Base-by-base conservation (phyloP, 768 basidiomycete genomes). In the Phylloporus arenicola region DNA sequence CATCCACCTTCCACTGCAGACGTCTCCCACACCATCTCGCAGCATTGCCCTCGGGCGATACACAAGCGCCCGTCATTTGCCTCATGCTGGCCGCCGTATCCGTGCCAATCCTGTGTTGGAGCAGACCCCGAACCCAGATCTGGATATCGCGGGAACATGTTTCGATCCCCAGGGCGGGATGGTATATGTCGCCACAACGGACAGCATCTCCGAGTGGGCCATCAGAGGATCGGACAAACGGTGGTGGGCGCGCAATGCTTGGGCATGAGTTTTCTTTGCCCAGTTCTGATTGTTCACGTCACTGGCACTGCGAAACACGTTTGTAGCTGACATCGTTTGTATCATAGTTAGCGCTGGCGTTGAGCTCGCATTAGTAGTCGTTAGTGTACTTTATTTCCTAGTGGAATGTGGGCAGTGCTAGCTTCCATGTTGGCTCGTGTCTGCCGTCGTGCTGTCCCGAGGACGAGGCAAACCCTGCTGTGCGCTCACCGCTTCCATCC, bases 191-290 rank as follows among this genome's bases (percentile, higher is more conserved):
- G 88, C 82, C 19, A 79, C 80, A 48, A 76, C 77, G 51, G 64
- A 72, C 51, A 81, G 82, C 33, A 72, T 93, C 22, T 84, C 82
- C 7, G 90, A 92, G 64, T 93, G 88, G 86, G 73, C 77, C 39
- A 73, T 93, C 46, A 73, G 78, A 19, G 85, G 84, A 5, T 79
- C 81, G 13, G 83, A 84, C 55, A 86, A 84, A 72, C 71, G 78
- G 45, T 89, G 85, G 85, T 88, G 83, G 82, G 68, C 73, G 39
- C 77, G 72, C 56, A 72, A 74, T 1, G 60, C 62, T 33, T 76
- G 76, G 72, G 75, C 69, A 51, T 78, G 47, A 65, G 12, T 22
- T 9, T 22, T 17, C 5, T 22, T 24, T 22, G 11, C 19, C n/a
- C 30, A 7, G 11, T 13, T 13, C 12, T 27, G 25, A 43, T 19